phyloP scores from a whole-genome alignment of 1,284 basidiomycete genomes.

The Cystobasidium pallidum region DNA sequence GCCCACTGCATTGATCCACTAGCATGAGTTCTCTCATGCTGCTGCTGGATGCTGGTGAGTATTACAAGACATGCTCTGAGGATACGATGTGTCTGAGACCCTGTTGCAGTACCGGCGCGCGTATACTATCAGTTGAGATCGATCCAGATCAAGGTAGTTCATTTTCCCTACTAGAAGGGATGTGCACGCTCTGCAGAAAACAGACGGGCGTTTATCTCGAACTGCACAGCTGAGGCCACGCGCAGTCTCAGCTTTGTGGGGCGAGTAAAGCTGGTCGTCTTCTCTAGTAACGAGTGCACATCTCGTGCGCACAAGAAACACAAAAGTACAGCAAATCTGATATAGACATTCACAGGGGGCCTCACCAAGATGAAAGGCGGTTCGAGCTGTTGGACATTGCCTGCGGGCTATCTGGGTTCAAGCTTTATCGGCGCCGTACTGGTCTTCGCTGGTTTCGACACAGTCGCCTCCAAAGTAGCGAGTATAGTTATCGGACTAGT shows the following conservation, averaged over 20 bases:
- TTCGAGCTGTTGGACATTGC: conserved; percentile 76
- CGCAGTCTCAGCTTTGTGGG: neutral
- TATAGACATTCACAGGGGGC: conserved; percentile 60
- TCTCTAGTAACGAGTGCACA: neutral
- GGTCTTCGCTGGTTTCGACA: conserved; percentile 89
- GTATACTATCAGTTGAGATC: conserved; percentile 82
- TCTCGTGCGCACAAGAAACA: conserved; percentile 44
- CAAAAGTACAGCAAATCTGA: too few species aligned
- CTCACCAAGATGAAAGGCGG: conserved; percentile 92
- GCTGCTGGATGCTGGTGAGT: conserved; percentile 58
- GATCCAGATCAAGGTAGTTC: conserved; percentile 65
- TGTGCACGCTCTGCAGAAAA: neutral
- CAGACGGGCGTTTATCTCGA: neutral
- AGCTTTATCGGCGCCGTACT: conserved; percentile 85
- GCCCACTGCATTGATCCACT: too few species aligned
- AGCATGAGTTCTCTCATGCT: conserved; percentile 53
- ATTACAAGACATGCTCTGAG: neutral
- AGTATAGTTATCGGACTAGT: conserved; percentile 78
- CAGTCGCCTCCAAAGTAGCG: conserved; percentile 87
- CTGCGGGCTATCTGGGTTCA: conserved; percentile 75
- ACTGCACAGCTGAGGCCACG: neutral
- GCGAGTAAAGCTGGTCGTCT: neutral
- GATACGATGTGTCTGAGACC: neutral
- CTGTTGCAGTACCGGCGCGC: conserved; percentile 75
- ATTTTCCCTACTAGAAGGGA: conserved; percentile 1